phyloP scores from a whole-genome alignment of 2,329 filamentous ascomycete genomes.

The Bertia moriformis region DNA sequence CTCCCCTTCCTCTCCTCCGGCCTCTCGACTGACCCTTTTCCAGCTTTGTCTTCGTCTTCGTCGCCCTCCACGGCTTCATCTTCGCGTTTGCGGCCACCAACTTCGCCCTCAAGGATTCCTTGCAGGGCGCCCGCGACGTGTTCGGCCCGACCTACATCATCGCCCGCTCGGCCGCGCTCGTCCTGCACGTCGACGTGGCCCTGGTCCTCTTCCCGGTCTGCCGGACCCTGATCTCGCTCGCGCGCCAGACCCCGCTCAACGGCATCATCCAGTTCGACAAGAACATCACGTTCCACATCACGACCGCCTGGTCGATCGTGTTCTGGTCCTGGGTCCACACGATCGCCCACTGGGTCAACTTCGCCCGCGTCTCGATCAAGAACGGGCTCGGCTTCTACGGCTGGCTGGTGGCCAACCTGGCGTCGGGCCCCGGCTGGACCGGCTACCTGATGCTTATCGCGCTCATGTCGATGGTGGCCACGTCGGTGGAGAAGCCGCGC shows the following conservation, averaged over 20 bases:
- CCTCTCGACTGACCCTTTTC: conserved; percentile 11
- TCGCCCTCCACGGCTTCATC: conserved; percentile 59
- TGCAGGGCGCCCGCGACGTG: conserved; percentile 46
- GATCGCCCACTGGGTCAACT: conserved; percentile 77
- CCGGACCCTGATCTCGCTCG: conserved; percentile 68
- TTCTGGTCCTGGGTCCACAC: conserved; percentile 81
- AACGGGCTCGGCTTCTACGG: conserved; percentile 67
- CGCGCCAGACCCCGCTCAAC: conserved; percentile 67
- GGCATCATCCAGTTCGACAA: conserved; percentile 81
- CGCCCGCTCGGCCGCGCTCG: conserved; percentile 60
- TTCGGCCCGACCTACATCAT: conserved; percentile 68
- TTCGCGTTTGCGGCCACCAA: conserved; percentile 71
- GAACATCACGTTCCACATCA: conserved; percentile 80
- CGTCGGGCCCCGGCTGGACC: conserved; percentile 70
- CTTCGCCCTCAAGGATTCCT: conserved; percentile 64
- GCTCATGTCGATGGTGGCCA: conserved; percentile 65
- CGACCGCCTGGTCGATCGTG: conserved; percentile 73
- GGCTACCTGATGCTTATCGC: conserved; percentile 73
- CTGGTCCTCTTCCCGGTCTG: conserved; percentile 71
- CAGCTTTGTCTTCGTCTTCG: conserved; percentile 66
- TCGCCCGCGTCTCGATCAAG: conserved; percentile 61
- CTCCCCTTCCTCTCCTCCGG: too few species aligned
- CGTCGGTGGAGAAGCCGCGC: conserved; percentile 63
- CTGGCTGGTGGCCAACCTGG: conserved; percentile 63
- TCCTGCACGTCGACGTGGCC: conserved; percentile 69